phyloP scores from a whole-genome alignment of 306 rosid species.

The Rosa lucieae region DNA sequence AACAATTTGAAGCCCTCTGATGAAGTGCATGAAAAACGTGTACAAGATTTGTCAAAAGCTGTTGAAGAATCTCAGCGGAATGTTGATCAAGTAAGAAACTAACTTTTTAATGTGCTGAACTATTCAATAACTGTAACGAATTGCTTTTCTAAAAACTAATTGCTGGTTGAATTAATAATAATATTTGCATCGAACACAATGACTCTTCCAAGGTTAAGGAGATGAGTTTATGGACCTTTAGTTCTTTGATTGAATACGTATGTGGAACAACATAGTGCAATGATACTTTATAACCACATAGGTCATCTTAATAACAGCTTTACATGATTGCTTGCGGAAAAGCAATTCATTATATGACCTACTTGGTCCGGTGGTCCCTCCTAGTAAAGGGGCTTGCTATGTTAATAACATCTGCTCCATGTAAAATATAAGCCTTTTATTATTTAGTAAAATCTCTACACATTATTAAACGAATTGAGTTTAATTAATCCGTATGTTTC shows the following conservation, averaged over 20 bases:
- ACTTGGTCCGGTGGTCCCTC: not conserved
- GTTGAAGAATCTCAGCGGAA: slow-evolving; percentile 79
- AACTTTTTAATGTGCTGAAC: not conserved
- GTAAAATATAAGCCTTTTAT: not conserved
- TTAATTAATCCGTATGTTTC: slow-evolving; percentile 27
- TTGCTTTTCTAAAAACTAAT: not conserved
- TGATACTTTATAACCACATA: not conserved
- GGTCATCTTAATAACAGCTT: not conserved
- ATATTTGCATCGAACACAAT: not conserved
- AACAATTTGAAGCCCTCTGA: slow-evolving; percentile 51
- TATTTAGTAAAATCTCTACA: not conserved
- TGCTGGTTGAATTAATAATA: not conserved
- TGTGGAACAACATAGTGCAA: not conserved
- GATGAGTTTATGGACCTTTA: not conserved
- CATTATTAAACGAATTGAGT: slow-evolving; percentile 2
- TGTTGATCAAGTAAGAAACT: slow-evolving; percentile 62
- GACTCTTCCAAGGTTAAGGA: not conserved
- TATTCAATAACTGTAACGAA: not conserved
- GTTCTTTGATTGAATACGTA: not conserved
- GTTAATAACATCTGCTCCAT: not conserved
- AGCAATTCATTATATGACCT: not conserved
- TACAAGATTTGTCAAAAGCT: slow-evolving; percentile 71
- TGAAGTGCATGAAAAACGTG: slow-evolving; percentile 62
- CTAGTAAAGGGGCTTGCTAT: not conserved
- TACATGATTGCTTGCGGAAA: not conserved